These are phyloP conservation scores for Talaromyces islandicus DNA, from an alignment of 2,329 filamentous ascomycete species.

Conservation along the genomic window DNA sequence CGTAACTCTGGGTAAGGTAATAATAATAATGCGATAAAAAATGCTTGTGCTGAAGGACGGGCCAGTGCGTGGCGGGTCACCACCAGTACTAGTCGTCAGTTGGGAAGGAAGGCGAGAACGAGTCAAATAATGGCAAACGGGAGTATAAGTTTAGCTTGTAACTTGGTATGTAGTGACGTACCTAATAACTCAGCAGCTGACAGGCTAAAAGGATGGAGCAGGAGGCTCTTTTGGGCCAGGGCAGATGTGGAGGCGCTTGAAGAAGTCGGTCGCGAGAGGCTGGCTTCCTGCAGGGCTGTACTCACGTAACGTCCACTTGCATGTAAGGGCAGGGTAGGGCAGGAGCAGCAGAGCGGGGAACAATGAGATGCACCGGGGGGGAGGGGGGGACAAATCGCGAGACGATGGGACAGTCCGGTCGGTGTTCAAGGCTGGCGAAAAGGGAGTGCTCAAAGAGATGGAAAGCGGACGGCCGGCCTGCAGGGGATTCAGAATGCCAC, in stretches of 20 bases:
- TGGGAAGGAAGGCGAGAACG: neutral
- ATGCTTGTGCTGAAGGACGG: neutral
- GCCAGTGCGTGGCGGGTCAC: neutral
- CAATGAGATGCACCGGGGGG: slow-evolving; percentile 5
- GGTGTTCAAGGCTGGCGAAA: neutral
- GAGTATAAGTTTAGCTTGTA: neutral
- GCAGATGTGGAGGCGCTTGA: slow-evolving; percentile 22
- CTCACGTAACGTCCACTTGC: neutral
- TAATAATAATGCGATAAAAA: neutral
- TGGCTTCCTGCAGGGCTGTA: neutral
- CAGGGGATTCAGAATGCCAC: slow-evolving; percentile 1
- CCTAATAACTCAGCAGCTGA: neutral
- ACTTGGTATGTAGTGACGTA: neutral
- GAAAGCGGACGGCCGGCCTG: slow-evolving; percentile 11
- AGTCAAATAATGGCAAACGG: neutral
- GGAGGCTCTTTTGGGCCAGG: slow-evolving; percentile 13
- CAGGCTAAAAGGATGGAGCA: neutral
- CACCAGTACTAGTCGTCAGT: neutral
- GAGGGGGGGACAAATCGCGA: neutral
- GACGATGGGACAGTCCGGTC: neutral
- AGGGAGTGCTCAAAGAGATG: slow-evolving; percentile 8
- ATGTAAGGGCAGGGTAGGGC: slow-evolving; percentile 2
- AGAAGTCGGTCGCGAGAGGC: slow-evolving; percentile 4
- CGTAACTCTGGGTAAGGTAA: neutral
- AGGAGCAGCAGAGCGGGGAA: slow-evolving; percentile 2